Evolutionary conservation across 73 alveolate genomes (phyloP).

Genomic region (Breviolum minutum): DNA sequence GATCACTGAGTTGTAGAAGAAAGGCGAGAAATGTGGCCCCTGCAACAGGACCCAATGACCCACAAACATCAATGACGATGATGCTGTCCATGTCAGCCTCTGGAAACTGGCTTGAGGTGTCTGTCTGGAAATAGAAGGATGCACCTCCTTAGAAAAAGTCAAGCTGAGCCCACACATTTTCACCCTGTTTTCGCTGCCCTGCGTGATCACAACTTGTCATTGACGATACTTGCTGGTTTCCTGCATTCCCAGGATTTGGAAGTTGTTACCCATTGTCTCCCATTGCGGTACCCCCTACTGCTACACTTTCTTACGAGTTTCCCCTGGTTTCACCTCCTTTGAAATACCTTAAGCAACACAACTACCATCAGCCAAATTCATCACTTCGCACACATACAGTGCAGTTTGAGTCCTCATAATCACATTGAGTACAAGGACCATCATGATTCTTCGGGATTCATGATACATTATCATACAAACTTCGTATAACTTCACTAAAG

Average conservation of each 20-base stretch:
- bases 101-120: conserved; percentile 32
- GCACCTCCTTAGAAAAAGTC: conserved; percentile 60
- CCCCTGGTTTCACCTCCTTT: no score
- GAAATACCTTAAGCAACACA: no score
- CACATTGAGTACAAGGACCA: no score
- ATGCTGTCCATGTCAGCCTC: conserved; percentile 3
- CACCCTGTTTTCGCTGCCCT: background rate
- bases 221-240: no score
- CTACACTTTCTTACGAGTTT: no score
- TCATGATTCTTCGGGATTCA: background rate
- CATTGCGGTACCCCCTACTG: background rate
- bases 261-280: no score
- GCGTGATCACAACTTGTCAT: no score
- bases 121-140: conserved; percentile 65
- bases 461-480: background rate
- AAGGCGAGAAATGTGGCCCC: conserved; percentile 91
- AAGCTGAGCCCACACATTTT: background rate
- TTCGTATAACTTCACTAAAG: background rate
- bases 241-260: no score
- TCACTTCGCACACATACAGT: no score
- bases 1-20: conserved; percentile 86
- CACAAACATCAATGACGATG: background rate
- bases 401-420: no score
- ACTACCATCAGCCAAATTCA: no score
- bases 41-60: background rate